These are phyloP conservation scores for Nakaseomyces bracarensis DNA, from an alignment of 1,139 yeast species.

Conservation along the genomic window DNA sequence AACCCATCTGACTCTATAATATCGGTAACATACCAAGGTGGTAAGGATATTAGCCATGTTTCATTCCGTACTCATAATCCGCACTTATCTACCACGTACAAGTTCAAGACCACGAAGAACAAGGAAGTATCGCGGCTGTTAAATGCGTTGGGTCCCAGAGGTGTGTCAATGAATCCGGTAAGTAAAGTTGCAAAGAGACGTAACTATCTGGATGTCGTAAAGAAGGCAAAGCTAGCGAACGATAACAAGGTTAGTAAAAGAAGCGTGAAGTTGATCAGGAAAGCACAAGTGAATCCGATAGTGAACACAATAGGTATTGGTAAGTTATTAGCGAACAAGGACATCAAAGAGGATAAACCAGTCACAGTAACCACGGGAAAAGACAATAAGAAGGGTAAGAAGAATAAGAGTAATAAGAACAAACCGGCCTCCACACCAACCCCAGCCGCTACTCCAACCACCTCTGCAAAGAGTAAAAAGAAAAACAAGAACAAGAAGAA, in stretches of 20 bases:
- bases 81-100: conserved; percentile 56
- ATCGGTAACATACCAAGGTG: conserved; percentile 41
- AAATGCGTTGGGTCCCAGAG: conserved; percentile 80
- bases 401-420: conserved; percentile 14
- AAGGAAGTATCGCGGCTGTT: conserved; percentile 75
- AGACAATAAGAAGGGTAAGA: conserved; percentile 11
- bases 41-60: conserved; percentile 34
- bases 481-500: conserved; percentile 24
- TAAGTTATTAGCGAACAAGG: conserved; percentile 25
- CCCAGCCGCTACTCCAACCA: not conserved
- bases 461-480: conserved; percentile 11
- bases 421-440: conserved; percentile 11
- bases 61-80: conserved; percentile 69
- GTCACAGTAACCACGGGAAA: conserved; percentile 6
- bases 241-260: conserved; percentile 9
- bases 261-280: conserved; percentile 9
- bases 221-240: conserved; percentile 4
- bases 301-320: conserved; percentile 24
- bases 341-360: conserved; percentile 23
- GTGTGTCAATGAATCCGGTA: conserved; percentile 38
- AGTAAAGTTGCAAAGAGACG: conserved; percentile 17
- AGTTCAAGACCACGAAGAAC: conserved; percentile 50
- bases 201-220: conserved; percentile 10
- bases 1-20: conserved; percentile 43
- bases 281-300: conserved; percentile 9